These are phyloP conservation scores for Ploettnerulaceae sp. DNA, from an alignment of 2,329 filamentous ascomycete species.

Conservation along the genomic window DNA sequence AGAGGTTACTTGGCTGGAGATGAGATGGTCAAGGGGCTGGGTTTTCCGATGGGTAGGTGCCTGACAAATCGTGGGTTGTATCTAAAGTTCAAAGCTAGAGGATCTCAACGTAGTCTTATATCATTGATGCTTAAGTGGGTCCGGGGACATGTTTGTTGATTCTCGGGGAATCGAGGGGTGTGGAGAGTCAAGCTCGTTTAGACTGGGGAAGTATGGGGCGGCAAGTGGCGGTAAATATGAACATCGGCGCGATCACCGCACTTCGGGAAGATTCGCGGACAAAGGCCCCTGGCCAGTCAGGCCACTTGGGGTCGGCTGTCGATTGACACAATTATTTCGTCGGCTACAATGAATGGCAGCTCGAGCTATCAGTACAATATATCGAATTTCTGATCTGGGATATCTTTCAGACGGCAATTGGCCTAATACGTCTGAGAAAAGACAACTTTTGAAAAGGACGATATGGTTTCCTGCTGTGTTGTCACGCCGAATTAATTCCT, in stretches of 20 bases:
- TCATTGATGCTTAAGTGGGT: slow-evolving; percentile 2
- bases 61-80: background rate
- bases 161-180: slow-evolving; percentile 2
- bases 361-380: too few relatives aligned
- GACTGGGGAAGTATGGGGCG: background rate
- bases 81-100: background rate
- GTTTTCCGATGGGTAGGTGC: background rate
- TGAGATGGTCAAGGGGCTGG: background rate
- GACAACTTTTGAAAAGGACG: too few relatives aligned
- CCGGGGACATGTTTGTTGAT: slow-evolving; percentile 3
- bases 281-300: background rate
- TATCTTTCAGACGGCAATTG: too few relatives aligned
- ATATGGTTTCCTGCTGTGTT: too few relatives aligned
- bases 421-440: too few relatives aligned
- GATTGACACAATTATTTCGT: background rate
- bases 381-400: too few relatives aligned
- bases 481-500: too few relatives aligned
- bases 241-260: slow-evolving; percentile 1
- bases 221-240: background rate
- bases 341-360: background rate
- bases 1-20: background rate
- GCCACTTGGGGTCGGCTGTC: background rate
- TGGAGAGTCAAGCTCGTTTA: background rate
- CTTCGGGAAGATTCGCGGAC: slow-evolving; percentile 1
- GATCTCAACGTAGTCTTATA: background rate